phyloP scores from a whole-genome alignment of 768 basidiomycete genomes.

The Tylopilus felleus region DNA sequence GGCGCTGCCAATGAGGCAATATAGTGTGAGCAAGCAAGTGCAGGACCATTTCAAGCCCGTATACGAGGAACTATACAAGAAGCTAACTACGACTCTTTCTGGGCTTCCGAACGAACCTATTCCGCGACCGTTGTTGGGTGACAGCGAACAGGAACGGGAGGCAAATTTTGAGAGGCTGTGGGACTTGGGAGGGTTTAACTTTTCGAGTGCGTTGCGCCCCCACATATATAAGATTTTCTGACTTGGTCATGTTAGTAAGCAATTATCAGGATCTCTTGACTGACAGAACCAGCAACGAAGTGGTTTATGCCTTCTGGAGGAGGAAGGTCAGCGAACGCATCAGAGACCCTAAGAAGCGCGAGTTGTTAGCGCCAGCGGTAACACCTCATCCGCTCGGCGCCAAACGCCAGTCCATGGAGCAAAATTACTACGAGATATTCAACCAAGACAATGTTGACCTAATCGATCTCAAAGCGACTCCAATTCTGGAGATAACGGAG shows the following conservation, averaged over 20 bases:
- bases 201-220: neutral
- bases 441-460: constrained; percentile 18
- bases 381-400: constrained; percentile 8
- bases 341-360: constrained; percentile 11
- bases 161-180: constrained; percentile 11
- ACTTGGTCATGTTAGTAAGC: neutral
- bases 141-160: constrained; percentile 8
- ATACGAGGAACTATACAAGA: constrained; percentile 6
- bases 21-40: neutral
- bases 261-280: constrained; percentile 3
- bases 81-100: neutral
- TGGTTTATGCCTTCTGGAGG: constrained; percentile 13
- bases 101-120: neutral
- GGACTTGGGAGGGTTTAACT: constrained; percentile 9
- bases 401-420: constrained; percentile 10
- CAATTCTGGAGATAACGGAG: constrained; percentile 9
- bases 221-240: neutral
- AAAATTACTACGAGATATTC: constrained; percentile 12
- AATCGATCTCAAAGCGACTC: constrained; percentile 3
- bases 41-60: constrained; percentile 15
- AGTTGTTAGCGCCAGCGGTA: constrained; percentile 11
- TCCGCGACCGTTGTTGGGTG: neutral
- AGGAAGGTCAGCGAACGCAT: constrained; percentile 12
- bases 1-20: constrained; percentile 11
- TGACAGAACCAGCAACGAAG: neutral